A percentile compares a stretch with the other conserved stretches of the same genome.
Conservation (phyloP, 2,329 filamentous ascomycete genomes). For the Stemphylium vesicarium region DNA sequence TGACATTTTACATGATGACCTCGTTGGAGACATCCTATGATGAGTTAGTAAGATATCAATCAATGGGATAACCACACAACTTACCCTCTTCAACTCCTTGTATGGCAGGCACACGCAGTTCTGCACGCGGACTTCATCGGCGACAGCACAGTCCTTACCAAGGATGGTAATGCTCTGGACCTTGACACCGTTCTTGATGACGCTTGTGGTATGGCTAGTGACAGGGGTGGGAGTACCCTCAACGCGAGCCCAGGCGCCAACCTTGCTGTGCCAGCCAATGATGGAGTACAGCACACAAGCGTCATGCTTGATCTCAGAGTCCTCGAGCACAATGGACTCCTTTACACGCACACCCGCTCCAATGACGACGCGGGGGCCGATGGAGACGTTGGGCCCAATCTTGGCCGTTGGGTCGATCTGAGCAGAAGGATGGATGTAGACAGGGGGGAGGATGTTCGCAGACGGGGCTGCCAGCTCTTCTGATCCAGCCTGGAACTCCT, state of each 20-base stretch:
- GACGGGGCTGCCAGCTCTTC: slow-evolving; percentile 83
- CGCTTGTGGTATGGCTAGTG: slow-evolving; percentile 87
- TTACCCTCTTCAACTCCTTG: slow-evolving; percentile 95
- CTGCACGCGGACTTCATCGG: slow-evolving; percentile 93
- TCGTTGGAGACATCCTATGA: slow-evolving; percentile 79
- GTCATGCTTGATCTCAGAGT: slow-evolving; percentile 94
- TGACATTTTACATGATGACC: slow-evolving; percentile 80
- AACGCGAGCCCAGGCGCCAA: slow-evolving; percentile 97
- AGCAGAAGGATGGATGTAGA: slow-evolving; percentile 93
- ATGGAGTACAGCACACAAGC: slow-evolving; percentile 95
- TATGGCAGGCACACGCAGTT: slow-evolving; percentile 98
- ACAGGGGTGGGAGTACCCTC: slow-evolving; percentile 91
- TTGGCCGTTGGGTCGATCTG: slow-evolving; percentile 93
- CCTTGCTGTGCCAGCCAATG: slow-evolving; percentile 93
- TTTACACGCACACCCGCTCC: slow-evolving; percentile 91
- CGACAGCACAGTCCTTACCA: slow-evolving; percentile 93
- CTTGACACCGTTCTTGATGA: slow-evolving; percentile 97
- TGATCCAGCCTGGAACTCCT: slow-evolving; percentile 84
- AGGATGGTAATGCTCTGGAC: slow-evolving; percentile 98
- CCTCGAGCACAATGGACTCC: slow-evolving; percentile 94
- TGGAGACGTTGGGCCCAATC: slow-evolving; percentile 94
- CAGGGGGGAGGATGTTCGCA: slow-evolving; percentile 85
- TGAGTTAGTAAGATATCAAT: slow-evolving; percentile 9
- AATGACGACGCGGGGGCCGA: slow-evolving; percentile 85
- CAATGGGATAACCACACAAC: slow-evolving; percentile 44